phyloP scores from a whole-genome alignment of 169 alveolate genomes.

The Amoebophrya sp. region DNA sequence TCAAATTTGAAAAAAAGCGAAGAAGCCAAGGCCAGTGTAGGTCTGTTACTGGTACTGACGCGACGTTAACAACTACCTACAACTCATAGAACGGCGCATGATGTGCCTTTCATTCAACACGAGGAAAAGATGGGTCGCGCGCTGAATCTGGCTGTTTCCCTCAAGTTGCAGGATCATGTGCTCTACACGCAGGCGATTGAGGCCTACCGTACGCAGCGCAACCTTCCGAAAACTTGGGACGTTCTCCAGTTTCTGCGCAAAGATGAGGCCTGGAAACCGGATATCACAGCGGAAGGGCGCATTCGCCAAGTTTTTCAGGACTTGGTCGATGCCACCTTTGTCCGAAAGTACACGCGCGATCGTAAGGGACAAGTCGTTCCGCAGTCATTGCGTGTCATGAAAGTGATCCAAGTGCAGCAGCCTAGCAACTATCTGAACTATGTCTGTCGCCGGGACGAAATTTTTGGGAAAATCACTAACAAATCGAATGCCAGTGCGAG shows the following conservation, averaged over 20 bases:
- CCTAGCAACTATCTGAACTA: background rate
- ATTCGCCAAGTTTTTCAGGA: background rate
- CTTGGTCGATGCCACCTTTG: background rate
- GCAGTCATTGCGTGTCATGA: background rate
- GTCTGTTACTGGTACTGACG: too few relatives aligned
- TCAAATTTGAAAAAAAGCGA: too few relatives aligned
- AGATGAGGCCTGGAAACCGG: background rate
- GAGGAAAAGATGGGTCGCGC: background rate
- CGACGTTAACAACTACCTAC: too few relatives aligned
- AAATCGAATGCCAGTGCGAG: background rate
- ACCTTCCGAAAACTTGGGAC: background rate
- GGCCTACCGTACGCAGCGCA: background rate
- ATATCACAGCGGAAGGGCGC: background rate
- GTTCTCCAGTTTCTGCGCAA: background rate
- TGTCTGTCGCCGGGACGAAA: background rate
- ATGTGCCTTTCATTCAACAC: too few relatives aligned
- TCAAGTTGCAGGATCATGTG: background rate
- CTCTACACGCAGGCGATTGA: background rate
- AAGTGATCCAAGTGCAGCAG: background rate
- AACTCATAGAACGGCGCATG: too few relatives aligned
- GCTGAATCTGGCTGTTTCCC: background rate
- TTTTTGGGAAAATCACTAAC: too few relatives aligned
- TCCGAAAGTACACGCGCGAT: slow-evolving; percentile 17
- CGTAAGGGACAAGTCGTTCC: background rate
- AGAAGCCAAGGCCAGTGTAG: too few relatives aligned